Percentiles rank a stretch among this genome's conserved stretches.
Conservation (phyloP, 1,284 basidiomycete genomes). For the Puccinia novopanici region DNA sequence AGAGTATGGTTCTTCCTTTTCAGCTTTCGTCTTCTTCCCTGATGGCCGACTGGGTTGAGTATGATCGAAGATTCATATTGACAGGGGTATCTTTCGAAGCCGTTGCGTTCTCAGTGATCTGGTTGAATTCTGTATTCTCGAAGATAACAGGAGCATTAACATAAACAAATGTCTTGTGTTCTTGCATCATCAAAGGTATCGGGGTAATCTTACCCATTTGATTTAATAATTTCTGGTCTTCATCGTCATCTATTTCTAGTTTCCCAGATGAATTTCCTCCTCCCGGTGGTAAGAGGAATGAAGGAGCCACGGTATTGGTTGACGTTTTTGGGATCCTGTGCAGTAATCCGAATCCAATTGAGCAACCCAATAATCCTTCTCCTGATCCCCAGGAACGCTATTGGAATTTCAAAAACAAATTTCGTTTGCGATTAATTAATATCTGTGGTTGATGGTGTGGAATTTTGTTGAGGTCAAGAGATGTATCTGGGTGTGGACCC, state of each 20-base stretch:
- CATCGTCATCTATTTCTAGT: constrained; percentile 25
- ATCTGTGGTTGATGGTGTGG: not conserved
- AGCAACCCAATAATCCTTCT: constrained; percentile 86
- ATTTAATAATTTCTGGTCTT: constrained; percentile 14
- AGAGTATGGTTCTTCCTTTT: not conserved
- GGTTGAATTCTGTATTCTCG: constrained; percentile 5
- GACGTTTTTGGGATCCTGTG: constrained; percentile 75
- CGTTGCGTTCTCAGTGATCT: constrained; percentile 8
- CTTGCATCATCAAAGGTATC: not conserved
- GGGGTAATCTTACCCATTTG: constrained; percentile 13
- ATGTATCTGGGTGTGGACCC: not conserved
- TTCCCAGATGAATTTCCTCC: not conserved
- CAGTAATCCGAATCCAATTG: constrained; percentile 78
- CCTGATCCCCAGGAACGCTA: constrained; percentile 83
- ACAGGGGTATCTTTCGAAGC: constrained; percentile 1
- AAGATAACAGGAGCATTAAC: not conserved
- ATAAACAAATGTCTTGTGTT: not conserved
- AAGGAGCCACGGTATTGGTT: constrained; percentile 33
- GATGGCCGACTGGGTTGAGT: not conserved
- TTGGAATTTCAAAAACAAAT: not conserved
- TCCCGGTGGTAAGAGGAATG: constrained; percentile 37
- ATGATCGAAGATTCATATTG: not conserved
- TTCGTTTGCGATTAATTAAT: not conserved
- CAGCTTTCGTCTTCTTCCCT: constrained; percentile 7
- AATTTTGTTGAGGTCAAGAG: constrained; percentile 1